Percentiles rank a stretch among this genome's conserved stretches.
phyloP scores from a whole-genome alignment of 257 asterid genomes.

The Paulownia fortunei region DNA sequence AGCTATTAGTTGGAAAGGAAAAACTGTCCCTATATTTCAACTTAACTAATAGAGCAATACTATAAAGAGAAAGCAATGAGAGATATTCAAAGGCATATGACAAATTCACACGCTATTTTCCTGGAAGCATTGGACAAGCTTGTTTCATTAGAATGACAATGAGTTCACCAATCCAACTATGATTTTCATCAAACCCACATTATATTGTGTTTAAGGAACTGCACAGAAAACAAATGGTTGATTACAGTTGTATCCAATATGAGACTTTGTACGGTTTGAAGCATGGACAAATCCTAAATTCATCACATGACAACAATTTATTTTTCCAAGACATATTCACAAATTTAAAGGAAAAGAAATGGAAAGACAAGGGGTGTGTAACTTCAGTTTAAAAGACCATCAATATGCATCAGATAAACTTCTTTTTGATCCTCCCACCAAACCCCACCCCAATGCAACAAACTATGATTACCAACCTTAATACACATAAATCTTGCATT shows the following conservation, averaged over 20 bases:
- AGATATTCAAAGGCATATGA: background rate
- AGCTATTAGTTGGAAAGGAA: slow-evolving; percentile 9
- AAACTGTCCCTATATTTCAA: background rate
- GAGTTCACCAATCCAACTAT: no score
- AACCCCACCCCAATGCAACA: background rate
- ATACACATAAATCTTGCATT: background rate
- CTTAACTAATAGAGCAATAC: background rate
- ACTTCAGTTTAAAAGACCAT: no score
- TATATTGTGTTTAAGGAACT: background rate
- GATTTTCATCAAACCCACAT: background rate
- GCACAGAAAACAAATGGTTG: background rate
- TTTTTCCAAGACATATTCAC: no score
- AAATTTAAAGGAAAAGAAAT: background rate
- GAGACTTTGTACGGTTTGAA: no score
- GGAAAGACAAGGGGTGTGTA: background rate
- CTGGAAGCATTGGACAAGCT: slow-evolving; percentile 3
- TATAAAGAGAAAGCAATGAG: background rate
- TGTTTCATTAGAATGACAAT: background rate
- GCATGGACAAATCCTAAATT: background rate
- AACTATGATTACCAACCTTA: background rate
- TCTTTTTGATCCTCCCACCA: no score
- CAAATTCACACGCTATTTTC: background rate
- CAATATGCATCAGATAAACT: no score
- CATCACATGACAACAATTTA: background rate
- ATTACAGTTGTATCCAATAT: no score